A percentile compares a stretch with the other conserved stretches of the same genome.
phyloP scores from a whole-genome alignment of 345 rosid genomes.

The Garcia nutans region DNA sequence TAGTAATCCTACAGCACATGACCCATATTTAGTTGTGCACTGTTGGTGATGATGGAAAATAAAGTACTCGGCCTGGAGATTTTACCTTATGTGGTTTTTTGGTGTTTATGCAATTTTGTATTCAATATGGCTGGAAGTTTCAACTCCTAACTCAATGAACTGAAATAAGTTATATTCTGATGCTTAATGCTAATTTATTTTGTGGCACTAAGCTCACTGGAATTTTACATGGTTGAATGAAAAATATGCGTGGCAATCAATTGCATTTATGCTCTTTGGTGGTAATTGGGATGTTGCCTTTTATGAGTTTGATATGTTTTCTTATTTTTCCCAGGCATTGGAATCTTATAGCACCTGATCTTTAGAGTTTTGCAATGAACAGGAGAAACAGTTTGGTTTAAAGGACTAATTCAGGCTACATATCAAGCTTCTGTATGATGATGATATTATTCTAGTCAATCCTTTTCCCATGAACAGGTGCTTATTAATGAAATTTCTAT shows the following conservation, averaged over 20 bases:
- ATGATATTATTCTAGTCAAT: slow-evolving; percentile 16
- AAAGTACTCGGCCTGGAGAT: background rate
- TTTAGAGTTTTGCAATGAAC: slow-evolving; percentile 66
- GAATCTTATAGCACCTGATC: slow-evolving; percentile 93
- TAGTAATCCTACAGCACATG: background rate
- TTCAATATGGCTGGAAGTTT: background rate
- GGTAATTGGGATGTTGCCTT: background rate
- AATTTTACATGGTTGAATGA: background rate
- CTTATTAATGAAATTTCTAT: slow-evolving; percentile 17
- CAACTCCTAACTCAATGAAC: background rate
- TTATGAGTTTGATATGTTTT: background rate
- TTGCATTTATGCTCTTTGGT: background rate
- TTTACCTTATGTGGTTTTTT: background rate
- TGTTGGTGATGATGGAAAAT: background rate
- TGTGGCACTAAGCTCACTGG: background rate
- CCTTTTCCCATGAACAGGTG: slow-evolving; percentile 14
- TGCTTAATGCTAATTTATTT: background rate
- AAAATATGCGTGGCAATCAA: background rate
- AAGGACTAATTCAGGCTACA: slow-evolving; percentile 82
- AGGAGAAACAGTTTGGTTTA: slow-evolving; percentile 78
- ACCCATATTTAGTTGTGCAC: background rate
- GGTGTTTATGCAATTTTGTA: background rate
- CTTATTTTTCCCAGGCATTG: slow-evolving; percentile 58
- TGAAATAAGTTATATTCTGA: background rate
- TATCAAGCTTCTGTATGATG: slow-evolving; percentile 89